Percentiles rank a stretch among this genome's conserved stretches.
phyloP scores from a whole-genome alignment of 169 alveolate species.

The Babesia bovis region DNA sequence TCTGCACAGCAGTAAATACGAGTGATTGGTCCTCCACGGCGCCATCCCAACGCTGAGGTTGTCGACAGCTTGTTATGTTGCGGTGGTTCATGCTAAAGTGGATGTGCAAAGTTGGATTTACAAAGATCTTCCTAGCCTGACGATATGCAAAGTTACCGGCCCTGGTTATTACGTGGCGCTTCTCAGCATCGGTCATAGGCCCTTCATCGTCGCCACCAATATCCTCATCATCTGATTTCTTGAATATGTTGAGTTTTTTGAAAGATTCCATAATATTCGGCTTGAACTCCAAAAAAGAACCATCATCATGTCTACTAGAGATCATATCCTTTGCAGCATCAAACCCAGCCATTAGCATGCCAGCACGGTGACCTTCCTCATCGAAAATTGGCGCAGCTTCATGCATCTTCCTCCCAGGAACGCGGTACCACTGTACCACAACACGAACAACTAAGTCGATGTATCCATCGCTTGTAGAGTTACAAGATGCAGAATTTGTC shows the following conservation, averaged over 20 bases:
- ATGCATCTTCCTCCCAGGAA: constrained; percentile 11
- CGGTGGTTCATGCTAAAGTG: constrained; percentile 45
- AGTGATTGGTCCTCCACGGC: constrained; percentile 18
- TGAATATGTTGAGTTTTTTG: neutral
- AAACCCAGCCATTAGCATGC: neutral
- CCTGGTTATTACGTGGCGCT: neutral
- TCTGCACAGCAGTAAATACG: constrained; percentile 46
- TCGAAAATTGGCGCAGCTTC: neutral
- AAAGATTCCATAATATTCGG: neutral
- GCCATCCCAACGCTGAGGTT: constrained; percentile 55
- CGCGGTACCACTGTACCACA: constrained; percentile 55
- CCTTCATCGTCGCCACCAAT: constrained; percentile 20
- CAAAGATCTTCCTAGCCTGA: neutral
- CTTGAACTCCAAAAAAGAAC: neutral
- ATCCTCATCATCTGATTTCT: constrained; percentile 16
- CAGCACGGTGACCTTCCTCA: neutral
- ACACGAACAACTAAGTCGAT: constrained; percentile 39
- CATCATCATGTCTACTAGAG: neutral
- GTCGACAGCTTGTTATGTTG: constrained; percentile 38
- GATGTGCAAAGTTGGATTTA: constrained; percentile 37
- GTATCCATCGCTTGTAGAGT: constrained; percentile 31
- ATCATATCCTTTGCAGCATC: neutral
- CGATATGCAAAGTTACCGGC: neutral
- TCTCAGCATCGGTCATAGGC: neutral
- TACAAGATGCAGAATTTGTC: constrained; percentile 20